Evolutionary conservation across 768 basidiomycete species (phyloP).

Genomic region (Calocybe cyanea): DNA sequence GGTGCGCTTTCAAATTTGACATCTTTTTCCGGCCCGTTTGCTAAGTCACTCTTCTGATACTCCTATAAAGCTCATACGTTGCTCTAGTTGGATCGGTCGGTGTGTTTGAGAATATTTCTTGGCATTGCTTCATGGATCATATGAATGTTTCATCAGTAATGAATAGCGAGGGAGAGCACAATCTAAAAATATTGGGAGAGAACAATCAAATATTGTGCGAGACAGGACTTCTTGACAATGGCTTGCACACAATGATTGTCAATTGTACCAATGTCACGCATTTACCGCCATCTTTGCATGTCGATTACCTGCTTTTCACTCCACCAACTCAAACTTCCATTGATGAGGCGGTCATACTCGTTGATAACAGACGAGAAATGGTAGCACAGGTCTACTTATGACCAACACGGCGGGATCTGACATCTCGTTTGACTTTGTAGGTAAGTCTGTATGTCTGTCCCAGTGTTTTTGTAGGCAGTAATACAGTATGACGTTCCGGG

Average conservation of each 20-base stretch:
- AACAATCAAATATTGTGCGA: not conserved
- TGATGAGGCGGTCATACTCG: not conserved
- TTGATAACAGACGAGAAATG: not conserved
- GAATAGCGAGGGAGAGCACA: no score
- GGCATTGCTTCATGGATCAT: constrained; percentile 24
- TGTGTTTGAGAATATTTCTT: constrained; percentile 14
- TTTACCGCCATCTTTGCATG: constrained; percentile 3
- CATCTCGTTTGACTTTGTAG: constrained; percentile 3
- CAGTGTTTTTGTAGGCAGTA: no score
- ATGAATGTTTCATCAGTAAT: constrained; percentile 8
- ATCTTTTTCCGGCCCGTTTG: not conserved
- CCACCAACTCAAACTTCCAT: not conserved
- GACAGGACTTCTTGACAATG: not conserved
- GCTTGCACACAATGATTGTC: not conserved
- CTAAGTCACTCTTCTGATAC: not conserved
- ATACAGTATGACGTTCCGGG: no score
- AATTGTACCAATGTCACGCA: constrained; percentile 1
- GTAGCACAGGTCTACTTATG: not conserved
- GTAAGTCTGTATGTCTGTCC: not conserved
- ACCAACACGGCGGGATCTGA: constrained; percentile 2
- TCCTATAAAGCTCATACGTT: constrained; percentile 8
- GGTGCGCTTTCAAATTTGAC: constrained; percentile 19
- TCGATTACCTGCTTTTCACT: constrained; percentile 5
- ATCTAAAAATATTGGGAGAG: no score
- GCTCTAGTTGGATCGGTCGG: constrained; percentile 18